These are phyloP conservation scores for Thozetella sp. DNA, from an alignment of 495 filamentous ascomycete species.

Conservation along the genomic window DNA sequence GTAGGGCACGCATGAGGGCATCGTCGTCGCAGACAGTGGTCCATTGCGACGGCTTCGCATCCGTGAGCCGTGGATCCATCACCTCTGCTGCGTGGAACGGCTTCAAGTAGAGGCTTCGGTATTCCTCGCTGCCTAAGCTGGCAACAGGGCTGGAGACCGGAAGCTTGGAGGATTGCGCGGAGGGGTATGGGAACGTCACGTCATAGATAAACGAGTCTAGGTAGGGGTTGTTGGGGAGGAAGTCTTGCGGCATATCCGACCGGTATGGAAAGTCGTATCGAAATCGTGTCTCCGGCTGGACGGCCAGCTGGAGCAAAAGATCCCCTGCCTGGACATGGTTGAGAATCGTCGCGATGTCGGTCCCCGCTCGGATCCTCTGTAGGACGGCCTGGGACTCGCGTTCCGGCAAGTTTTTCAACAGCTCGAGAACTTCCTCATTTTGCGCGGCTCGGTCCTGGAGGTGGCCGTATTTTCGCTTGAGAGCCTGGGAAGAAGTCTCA, in stretches of 20 bases:
- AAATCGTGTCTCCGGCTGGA: conserved; percentile 34
- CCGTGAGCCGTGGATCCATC: conserved; percentile 16
- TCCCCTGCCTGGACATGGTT: conserved; percentile 39
- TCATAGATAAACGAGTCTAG: conserved; percentile 24
- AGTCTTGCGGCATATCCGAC: conserved; percentile 31
- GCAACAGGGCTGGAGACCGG: background rate
- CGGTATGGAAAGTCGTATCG: conserved; percentile 43
- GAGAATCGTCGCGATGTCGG: conserved; percentile 29
- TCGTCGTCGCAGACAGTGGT: conserved; percentile 24
- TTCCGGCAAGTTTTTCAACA: conserved; percentile 28
- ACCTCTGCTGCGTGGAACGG: conserved; percentile 26
- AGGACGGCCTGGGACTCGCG: conserved; percentile 34
- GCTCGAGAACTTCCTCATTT: conserved; percentile 32
- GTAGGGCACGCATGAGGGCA: conserved; percentile 19
- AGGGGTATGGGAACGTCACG: conserved; percentile 16
- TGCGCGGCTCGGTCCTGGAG: conserved; percentile 29
- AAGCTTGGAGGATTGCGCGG: conserved; percentile 9
- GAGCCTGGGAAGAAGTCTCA: conserved; percentile 40
- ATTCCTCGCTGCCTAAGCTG: conserved; percentile 10
- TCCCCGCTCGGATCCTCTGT: conserved; percentile 34
- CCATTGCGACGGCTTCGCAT: conserved; percentile 22
- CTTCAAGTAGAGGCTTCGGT: conserved; percentile 19
- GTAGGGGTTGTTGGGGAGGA: conserved; percentile 23
- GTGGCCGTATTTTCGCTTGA: conserved; percentile 40
- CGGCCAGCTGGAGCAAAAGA: conserved; percentile 34